A percentile compares a stretch with the other conserved stretches of the same genome.
These are phyloP conservation scores for Penicillium olsonii DNA, from an alignment of 2,329 filamentous ascomycete species.

Conservation along the genomic window DNA sequence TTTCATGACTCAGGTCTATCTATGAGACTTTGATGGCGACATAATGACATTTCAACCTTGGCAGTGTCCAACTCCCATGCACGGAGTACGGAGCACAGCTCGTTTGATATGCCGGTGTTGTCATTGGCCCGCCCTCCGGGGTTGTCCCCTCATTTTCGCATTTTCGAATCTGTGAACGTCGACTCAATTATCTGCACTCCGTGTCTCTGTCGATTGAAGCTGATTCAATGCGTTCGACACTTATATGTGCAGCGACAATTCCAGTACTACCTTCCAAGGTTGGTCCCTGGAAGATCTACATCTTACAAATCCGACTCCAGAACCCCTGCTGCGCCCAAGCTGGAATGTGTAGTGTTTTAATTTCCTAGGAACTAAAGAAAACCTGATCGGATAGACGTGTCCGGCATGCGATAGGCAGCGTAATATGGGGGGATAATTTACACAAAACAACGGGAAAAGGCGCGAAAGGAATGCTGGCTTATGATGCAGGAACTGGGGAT, in stretches of 20 bases:
- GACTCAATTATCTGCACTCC: background rate
- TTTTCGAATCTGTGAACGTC: background rate
- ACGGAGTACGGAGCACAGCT: too few species aligned
- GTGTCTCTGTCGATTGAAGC: background rate
- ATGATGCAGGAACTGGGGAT: constrained; percentile 49
- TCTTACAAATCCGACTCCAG: background rate
- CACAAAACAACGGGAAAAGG: constrained; percentile 27
- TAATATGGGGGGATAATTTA: constrained; percentile 32
- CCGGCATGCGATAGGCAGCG: constrained; percentile 25
- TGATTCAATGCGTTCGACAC: too few species aligned
- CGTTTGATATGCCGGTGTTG: constrained; percentile 30
- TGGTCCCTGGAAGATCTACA: too few species aligned
- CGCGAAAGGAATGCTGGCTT: constrained; percentile 25
- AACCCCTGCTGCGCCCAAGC: background rate
- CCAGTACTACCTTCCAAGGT: too few species aligned
- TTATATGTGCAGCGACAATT: too few species aligned
- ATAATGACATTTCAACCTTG: too few species aligned
- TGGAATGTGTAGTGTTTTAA: constrained; percentile 11
- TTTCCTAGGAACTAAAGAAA: constrained; percentile 19
- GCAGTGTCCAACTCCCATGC: too few species aligned
- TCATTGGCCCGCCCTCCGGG: constrained; percentile 28
- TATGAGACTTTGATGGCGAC: too few species aligned
- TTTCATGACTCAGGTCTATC: background rate
- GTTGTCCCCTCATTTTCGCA: constrained; percentile 9
- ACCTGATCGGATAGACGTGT: constrained; percentile 19